Conservation (phyloP, 352 stramenopile genomes). For the Pythium plurisporium region DNA sequence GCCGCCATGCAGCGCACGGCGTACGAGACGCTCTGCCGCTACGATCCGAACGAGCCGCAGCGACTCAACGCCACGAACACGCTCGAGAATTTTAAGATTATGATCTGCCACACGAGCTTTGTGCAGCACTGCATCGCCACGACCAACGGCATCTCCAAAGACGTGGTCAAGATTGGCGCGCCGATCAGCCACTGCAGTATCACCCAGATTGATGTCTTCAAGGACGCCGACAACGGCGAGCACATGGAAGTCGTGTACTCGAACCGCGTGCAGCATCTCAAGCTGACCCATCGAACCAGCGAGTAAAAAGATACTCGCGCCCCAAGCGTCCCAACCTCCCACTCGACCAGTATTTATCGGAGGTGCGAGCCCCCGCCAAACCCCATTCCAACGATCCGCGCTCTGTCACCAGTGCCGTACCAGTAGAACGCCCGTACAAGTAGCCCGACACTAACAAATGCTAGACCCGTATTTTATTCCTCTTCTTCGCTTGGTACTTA, state of each 20-base stretch:
- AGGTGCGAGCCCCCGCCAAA: not conserved
- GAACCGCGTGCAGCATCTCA: constrained; percentile 66
- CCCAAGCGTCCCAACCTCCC: not conserved
- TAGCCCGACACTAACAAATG: not conserved
- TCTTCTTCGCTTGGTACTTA: too few relatives aligned
- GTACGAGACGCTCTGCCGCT: constrained; percentile 65
- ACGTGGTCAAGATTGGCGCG: constrained; percentile 72
- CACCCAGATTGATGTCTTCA: constrained; percentile 58
- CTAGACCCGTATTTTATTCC: too few relatives aligned
- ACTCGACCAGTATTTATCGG: constrained; percentile 17
- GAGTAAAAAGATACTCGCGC: constrained; percentile 32
- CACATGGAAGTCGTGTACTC: constrained; percentile 45
- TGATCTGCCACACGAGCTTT: constrained; percentile 77
- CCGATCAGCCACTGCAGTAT: constrained; percentile 73
- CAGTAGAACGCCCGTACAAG: not conserved
- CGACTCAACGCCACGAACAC: constrained; percentile 16
- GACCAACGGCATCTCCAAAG: constrained; percentile 60
- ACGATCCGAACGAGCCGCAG: constrained; percentile 26
- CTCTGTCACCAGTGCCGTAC: not conserved
- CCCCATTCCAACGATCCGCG: too few relatives aligned
- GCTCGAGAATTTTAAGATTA: constrained; percentile 57
- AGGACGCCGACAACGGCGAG: constrained; percentile 28
- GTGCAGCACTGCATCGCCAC: constrained; percentile 60
- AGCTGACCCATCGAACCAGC: constrained; percentile 68
- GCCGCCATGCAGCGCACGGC: constrained; percentile 76